Percentiles rank a stretch among this genome's conserved stretches.
These are phyloP conservation scores for Mortierella sp. DNA, from an alignment of 371 early-diverging fungal species.

Conservation along the genomic window DNA sequence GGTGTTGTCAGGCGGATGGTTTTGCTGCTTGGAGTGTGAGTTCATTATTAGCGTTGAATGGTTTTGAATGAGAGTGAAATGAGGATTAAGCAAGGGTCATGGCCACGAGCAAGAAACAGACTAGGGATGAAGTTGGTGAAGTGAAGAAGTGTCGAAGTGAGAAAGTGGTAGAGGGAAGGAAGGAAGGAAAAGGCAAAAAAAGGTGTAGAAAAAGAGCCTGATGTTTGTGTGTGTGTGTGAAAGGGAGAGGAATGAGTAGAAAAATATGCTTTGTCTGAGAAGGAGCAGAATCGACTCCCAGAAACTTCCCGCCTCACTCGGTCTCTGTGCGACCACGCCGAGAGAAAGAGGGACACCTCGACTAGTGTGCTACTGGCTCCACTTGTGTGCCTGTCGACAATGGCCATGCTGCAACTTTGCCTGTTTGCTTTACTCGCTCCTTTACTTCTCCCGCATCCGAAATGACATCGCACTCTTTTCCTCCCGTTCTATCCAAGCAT, in stretches of 20 bases:
- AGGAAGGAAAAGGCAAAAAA: neutral
- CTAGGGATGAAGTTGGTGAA: neutral
- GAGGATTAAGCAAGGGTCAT: neutral
- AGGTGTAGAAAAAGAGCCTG: neutral
- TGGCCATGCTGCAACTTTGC: neutral
- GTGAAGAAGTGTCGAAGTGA: neutral
- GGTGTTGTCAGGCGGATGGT: neutral
- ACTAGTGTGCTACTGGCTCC: too few species aligned
- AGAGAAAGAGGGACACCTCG: neutral
- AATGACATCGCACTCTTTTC: too few species aligned
- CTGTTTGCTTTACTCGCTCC: neutral
- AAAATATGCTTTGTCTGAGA: too few species aligned
- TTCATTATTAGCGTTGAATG: neutral
- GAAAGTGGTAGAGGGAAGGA: neutral
- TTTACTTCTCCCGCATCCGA: neutral
- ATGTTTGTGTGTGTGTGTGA: neutral
- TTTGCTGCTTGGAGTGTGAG: neutral
- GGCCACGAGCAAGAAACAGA: neutral
- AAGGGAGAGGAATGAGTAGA: neutral
- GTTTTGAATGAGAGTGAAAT: neutral
- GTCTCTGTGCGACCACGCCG: too few species aligned
- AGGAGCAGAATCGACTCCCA: too few species aligned
- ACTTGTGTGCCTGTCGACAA: too few species aligned
- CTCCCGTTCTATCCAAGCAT: too few species aligned
- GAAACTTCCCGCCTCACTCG: too few species aligned